Evolutionary conservation across 2,329 filamentous ascomycete species (phyloP), one percentile per base, ranked within the genome.

Genomic region (Sporothrix euskadiensis): DNA sequence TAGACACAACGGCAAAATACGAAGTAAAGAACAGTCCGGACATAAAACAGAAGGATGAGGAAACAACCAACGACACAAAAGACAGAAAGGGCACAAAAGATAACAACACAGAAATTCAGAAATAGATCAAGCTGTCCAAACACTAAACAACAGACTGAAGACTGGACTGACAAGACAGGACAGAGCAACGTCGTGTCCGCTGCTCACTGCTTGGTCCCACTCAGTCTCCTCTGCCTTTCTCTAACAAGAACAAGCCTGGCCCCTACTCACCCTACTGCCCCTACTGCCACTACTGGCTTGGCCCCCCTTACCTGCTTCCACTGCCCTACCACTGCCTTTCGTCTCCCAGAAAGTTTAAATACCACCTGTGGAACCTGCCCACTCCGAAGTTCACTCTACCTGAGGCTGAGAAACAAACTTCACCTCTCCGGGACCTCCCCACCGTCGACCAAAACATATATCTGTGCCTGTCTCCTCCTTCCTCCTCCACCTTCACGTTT

Each of bases 401-500:
- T 75, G 74, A 75, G 74, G 74, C 74, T 75, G 72, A 75, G 72
- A 69, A 75, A 71, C 71, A 66, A 30, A 44, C 74, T 63, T 72
- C 63, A 71, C 69, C 54, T 68, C 49, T 73, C 63, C 26, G 35
- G 56, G 49, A 70, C 66, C 52, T 59, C 39, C 35, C 39, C 65
- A 69, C 63, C 54, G 69, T 56, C 66, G 54, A 30, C 70, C 66
- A 73, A 73, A 73, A 75, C 69, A 75, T 74, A 76, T 73, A 73
- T 75, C 66, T 63, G 26, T 32, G 41, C 35, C 49, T 49, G 22
- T 59, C 26, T 52, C 66, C 66, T 26, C 32, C 44, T 68, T 68
- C 63, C 44, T 52, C 54, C 57, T 66, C 47, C 44, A 68, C 47
- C 52, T 61, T 44, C 12, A 52, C 52, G 44, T 16, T 54, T 44